These are phyloP conservation scores for Pythium apleroticum DNA, from an alignment of 352 stramenopile genomes.

Conservation along the genomic window DNA sequence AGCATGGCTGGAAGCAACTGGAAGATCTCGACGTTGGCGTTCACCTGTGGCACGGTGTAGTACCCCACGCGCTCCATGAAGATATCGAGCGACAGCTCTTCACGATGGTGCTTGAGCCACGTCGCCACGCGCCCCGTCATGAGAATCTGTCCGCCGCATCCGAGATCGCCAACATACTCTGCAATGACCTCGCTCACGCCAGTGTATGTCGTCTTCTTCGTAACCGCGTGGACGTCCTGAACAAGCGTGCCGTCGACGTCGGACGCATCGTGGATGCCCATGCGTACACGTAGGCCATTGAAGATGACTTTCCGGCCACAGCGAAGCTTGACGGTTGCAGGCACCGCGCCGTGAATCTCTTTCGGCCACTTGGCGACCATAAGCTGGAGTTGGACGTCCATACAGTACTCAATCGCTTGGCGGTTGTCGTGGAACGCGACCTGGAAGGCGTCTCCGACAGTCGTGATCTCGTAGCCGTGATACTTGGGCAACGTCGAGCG, in stretches of 20 bases:
- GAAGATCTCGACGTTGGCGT: conserved; percentile 41
- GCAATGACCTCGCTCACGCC: conserved; percentile 29
- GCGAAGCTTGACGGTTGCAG: conserved; percentile 41
- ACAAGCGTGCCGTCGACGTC: conserved; percentile 12
- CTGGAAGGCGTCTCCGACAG: conserved; percentile 63
- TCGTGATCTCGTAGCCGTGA: conserved; percentile 73
- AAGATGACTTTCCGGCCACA: conserved; percentile 22
- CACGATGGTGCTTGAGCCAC: conserved; percentile 28
- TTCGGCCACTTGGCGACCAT: conserved; percentile 57
- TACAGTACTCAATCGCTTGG: conserved; percentile 41
- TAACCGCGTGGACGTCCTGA: conserved; percentile 28
- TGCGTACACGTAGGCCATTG: conserved; percentile 31
- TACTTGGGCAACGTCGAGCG: conserved; percentile 35
- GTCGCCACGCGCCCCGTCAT: conserved; percentile 28
- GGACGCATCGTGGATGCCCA: conserved; percentile 31
- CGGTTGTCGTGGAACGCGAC: conserved; percentile 63
- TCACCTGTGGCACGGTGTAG: conserved; percentile 42
- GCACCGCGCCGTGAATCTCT: conserved; percentile 46
- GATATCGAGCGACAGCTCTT: conserved; percentile 24
- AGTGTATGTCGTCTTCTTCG: conserved; percentile 26
- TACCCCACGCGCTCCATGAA: conserved; percentile 33
- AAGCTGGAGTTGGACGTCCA: conserved; percentile 17
- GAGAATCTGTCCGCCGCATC: conserved; percentile 33
- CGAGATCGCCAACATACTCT: conserved; percentile 29
- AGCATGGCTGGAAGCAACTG: conserved; percentile 36